Evolutionary conservation across 2,329 filamentous ascomycete species (phyloP).

Genomic region (Hymenoscyphus scutula): DNA sequence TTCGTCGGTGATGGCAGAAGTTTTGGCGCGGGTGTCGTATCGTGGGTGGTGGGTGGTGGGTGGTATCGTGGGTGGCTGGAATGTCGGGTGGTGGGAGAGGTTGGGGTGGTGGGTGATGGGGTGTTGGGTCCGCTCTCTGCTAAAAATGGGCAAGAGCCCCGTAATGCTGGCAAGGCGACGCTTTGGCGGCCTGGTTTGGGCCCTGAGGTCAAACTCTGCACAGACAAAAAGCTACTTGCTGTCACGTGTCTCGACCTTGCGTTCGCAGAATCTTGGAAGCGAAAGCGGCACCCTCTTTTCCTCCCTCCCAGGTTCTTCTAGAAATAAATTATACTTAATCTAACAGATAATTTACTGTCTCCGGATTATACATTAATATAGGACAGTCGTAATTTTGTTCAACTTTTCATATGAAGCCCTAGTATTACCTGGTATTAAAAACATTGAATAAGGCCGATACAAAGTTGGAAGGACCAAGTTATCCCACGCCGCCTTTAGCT

Average conservation of each 20-base stretch:
- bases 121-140: no score
- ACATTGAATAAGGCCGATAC: no score
- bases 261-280: not conserved
- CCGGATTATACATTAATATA: no score
- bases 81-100: constrained; percentile 6
- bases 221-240: not conserved
- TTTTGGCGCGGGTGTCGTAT: constrained; percentile 6
- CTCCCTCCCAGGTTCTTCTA: no score
- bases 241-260: not conserved
- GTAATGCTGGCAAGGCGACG: constrained; percentile 1
- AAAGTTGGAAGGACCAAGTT: not conserved
- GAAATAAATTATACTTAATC: no score
- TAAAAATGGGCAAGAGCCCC: not conserved
- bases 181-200: not conserved
- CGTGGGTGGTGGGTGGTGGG: no score
- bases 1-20: not conserved
- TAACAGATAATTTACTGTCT: no score
- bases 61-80: constrained; percentile 20
- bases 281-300: not conserved
- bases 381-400: no score
- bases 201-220: not conserved
- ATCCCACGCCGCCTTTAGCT: not conserved
- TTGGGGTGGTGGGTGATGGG: not conserved
- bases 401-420: no score
- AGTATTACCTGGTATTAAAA: no score